A percentile compares a stretch with the other conserved stretches of the same genome.
Conservation (phyloP, 164 flowering plant genomes). For the Annona squamosa region DNA sequence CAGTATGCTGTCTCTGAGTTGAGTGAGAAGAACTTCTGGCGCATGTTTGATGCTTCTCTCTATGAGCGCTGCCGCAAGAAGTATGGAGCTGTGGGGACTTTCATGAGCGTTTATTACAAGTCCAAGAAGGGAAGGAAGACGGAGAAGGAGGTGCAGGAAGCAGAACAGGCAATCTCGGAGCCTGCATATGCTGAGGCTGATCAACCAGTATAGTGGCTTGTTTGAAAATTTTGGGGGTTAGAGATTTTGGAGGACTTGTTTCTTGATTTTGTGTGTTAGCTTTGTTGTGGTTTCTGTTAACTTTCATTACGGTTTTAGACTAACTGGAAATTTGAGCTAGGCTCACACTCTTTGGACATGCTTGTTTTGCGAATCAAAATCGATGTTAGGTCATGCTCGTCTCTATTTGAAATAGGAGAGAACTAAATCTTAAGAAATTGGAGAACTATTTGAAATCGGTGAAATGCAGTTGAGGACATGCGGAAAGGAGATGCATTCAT, state of each 20-base stretch:
- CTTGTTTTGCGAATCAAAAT: background rate
- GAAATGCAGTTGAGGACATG: too few relatives aligned
- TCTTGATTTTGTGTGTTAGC: background rate
- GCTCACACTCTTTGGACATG: background rate
- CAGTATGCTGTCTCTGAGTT: slow-evolving; percentile 96
- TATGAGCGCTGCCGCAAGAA: slow-evolving; percentile 79
- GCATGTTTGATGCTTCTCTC: slow-evolving; percentile 88
- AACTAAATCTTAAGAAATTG: too few relatives aligned
- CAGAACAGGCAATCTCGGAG: slow-evolving; percentile 80
- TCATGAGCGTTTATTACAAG: slow-evolving; percentile 98
- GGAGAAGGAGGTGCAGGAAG: slow-evolving; percentile 96
- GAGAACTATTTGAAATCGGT: too few relatives aligned
- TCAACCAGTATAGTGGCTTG: slow-evolving; percentile 10
- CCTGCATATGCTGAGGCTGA: slow-evolving; percentile 64
- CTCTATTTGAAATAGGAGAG: too few relatives aligned
- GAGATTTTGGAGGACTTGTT: background rate
- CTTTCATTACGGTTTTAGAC: background rate
- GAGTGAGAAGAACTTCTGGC: slow-evolving; percentile 86
- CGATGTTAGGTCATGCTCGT: too few relatives aligned
- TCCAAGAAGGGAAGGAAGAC: slow-evolving; percentile 95
- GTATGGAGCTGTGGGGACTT: slow-evolving; percentile 90
- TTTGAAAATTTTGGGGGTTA: background rate
- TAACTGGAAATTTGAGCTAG: background rate
- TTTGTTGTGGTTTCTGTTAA: background rate
- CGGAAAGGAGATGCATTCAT: too few relatives aligned